These are phyloP conservation scores for Paramecium primaurelia DNA, from an alignment of 73 alveolate genomes.

Conservation along the genomic window DNA sequence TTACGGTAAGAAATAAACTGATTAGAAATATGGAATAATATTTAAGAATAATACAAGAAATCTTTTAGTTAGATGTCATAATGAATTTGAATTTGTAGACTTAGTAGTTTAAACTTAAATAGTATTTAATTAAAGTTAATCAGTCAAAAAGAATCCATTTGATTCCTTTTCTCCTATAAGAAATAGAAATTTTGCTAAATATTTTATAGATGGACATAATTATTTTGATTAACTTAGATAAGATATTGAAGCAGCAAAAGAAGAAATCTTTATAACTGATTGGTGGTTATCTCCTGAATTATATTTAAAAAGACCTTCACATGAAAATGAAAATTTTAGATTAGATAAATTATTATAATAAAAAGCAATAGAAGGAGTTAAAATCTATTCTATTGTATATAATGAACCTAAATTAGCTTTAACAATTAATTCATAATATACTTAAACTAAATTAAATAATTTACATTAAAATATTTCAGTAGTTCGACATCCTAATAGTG, in stretches of 20 bases:
- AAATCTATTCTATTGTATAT: slow-evolving; percentile 72
- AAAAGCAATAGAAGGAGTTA: slow-evolving; percentile 85
- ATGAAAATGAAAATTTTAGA: slow-evolving; percentile 7
- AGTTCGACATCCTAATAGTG: slow-evolving; percentile 79
- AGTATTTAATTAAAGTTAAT: slow-evolving; percentile 36
- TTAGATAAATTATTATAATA: slow-evolving; percentile 54
- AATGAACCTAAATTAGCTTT: slow-evolving; percentile 78
- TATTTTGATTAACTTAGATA: slow-evolving; percentile 64
- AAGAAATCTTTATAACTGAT: slow-evolving; percentile 63
- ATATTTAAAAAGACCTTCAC: slow-evolving; percentile 33
- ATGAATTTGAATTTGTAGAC: slow-evolving; percentile 25
- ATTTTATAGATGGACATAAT: slow-evolving; percentile 71
- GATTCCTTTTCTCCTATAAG: slow-evolving; percentile 67
- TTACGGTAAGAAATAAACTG: slow-evolving; percentile 55
- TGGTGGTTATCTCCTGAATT: slow-evolving; percentile 77
- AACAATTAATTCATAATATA: slow-evolving; percentile 69
- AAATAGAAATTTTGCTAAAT: slow-evolving; percentile 1
- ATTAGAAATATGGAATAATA: slow-evolving; percentile 46
- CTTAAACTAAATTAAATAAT: slow-evolving; percentile 61
- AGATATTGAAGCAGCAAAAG: slow-evolving; percentile 67
- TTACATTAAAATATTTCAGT: slow-evolving; percentile 83
- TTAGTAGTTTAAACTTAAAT: slow-evolving; percentile 14
- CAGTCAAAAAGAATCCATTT: not conserved
- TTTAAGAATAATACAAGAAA: slow-evolving; percentile 43
- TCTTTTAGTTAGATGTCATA: slow-evolving; percentile 9